Base-by-base conservation (phyloP, 257 asterid genomes). In the Salvia hispanica region DNA sequence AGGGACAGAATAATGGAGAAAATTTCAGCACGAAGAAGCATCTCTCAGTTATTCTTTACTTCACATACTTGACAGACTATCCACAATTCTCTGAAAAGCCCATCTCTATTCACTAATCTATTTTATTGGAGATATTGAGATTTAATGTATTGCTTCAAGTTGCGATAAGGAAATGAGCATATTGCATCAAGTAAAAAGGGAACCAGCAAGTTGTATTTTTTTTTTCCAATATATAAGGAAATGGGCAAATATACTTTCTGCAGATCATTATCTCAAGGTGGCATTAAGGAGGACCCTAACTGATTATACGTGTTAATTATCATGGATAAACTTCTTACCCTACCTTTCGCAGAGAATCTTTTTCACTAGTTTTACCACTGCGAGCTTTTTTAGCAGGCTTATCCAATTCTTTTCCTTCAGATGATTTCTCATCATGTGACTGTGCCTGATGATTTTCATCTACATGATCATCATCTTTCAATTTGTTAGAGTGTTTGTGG, bases 301-400 rank as follows among this genome's bases (percentile, higher is more conserved):
- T 21, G 16, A 69, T 37, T 45, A 46, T 45, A 25, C 37, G 56
- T 15, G 62, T 18, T 46, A 9, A 54, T 47, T 11, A 28, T 51
- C 6, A 15, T 33, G 68, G 55, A 70, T 53, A 66, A 67, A 74
- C 71, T 66, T 70, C 53, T 55, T 72, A 66, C 42, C 58, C 77
- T 85, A 90, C 99, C 99, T 93, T 93, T 54, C 89, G 81, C 58
- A 85, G 70, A 78, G 68, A 71, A 75, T 79, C 74, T 53, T 72
- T 77, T 67, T 47, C 77, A 56, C 67, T 69, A 65, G 67, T 69
- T 71, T 76, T 77, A 10, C 71, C 85, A 33, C 69, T 77, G 61
- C 66, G 61, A 50, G 71, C 62, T 71, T 68, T 56, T 66, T 78
- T 77, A n/a, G 75, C 58, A 69, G 88, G 66, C 40, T 28, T 77